A percentile compares a stretch with the other conserved stretches of the same genome.
Conservation (phyloP, 106 monocot species). For the Dendrobium officinale region DNA sequence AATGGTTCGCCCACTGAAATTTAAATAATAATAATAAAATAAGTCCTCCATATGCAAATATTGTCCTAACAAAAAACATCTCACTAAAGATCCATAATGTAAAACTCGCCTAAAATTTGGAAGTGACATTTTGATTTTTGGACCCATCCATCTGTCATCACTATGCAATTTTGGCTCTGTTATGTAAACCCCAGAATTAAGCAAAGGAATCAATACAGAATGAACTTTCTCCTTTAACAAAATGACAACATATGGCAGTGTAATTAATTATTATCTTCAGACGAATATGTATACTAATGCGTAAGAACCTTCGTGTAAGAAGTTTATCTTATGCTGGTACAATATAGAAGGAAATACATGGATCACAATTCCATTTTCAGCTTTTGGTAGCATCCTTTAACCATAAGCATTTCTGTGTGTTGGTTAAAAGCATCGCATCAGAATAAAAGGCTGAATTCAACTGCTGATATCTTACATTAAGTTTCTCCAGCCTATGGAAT, state of each 20-base stretch:
- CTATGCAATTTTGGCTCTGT: slow-evolving; percentile 33
- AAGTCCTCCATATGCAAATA: not conserved
- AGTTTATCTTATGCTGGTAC: no score
- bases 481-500: no score
- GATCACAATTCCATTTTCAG: no score
- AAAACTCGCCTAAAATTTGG: slow-evolving; percentile 82
- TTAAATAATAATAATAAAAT: slow-evolving; percentile 5
- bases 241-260: not conserved
- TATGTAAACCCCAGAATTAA: slow-evolving; percentile 7
- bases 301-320: no score
- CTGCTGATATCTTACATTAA: no score
- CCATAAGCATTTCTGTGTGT: no score
- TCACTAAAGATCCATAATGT: not conserved
- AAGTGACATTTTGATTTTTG: slow-evolving; percentile 77
- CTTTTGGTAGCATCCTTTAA: no score
- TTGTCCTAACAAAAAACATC: not conserved
- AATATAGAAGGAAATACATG: no score
- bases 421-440: no score
- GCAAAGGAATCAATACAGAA: not conserved
- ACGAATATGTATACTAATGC: no score
- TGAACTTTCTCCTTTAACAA: not conserved
- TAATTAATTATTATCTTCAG: not conserved
- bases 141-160: slow-evolving; percentile 47
- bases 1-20: slow-evolving; percentile 71
- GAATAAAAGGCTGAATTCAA: no score